A percentile compares a stretch with the other conserved stretches of the same genome.
Conservation (phyloP, 2,329 filamentous ascomycete species). For the Ascochyta koolunga region DNA sequence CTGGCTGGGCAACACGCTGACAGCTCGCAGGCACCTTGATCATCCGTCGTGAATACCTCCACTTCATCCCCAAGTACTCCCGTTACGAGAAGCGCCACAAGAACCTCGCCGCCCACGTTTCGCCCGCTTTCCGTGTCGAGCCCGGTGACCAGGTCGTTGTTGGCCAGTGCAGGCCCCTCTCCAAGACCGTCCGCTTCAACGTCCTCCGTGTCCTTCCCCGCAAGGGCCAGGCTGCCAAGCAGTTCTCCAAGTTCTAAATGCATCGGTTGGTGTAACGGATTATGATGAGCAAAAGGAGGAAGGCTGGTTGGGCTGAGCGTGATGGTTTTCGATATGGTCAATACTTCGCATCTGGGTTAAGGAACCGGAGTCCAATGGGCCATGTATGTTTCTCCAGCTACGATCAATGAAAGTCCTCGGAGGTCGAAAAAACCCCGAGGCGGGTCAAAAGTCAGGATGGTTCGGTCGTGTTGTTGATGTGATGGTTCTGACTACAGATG, state of each 20-base stretch:
- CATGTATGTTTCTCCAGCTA: slow-evolving; percentile 50
- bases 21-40: slow-evolving; percentile 70
- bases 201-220: slow-evolving; percentile 97
- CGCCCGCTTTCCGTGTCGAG: slow-evolving; percentile 99
- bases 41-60: slow-evolving; percentile 99
- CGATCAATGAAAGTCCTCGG: slow-evolving; percentile 50
- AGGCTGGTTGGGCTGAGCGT: slow-evolving; percentile 35
- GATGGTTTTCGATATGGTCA: slow-evolving; percentile 44
- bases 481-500: background rate
- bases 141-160: slow-evolving; percentile 99
- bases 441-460: slow-evolving; percentile 43
- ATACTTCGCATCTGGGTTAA: slow-evolving; percentile 49
- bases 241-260: slow-evolving; percentile 96
- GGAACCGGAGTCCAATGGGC: slow-evolving; percentile 49
- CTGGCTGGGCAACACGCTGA: slow-evolving; percentile 55
- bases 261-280: slow-evolving; percentile 36
- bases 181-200: slow-evolving; percentile 99
- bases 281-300: slow-evolving; percentile 36
- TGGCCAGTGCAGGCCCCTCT: slow-evolving; percentile 98
- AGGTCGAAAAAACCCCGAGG: slow-evolving; percentile 44
- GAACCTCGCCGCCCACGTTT: slow-evolving; percentile 99
- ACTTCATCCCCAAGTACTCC: slow-evolving; percentile 99
- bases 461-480: slow-evolving; percentile 11
- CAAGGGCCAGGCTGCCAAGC: slow-evolving; percentile 96
- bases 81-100: slow-evolving; percentile 99